Evolutionary conservation across 306 rosid species (phyloP), one percentile per base, ranked within the genome.

Genomic region (Fragaria nilgerrensis): DNA sequence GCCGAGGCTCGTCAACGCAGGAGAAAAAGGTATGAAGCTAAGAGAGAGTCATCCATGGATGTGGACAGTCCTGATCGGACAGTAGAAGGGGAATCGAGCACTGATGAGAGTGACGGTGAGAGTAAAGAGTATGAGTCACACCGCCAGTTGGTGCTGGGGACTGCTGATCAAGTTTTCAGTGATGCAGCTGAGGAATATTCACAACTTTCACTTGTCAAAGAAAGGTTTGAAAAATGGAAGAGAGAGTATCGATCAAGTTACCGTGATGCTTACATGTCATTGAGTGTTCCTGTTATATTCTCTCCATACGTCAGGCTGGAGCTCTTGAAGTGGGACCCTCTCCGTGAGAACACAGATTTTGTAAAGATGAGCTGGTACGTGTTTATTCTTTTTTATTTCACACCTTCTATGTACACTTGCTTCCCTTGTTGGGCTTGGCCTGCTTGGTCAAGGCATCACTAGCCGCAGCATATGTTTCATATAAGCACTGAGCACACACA

Each of bases 321-420:
- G 83, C 98, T 95, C 27, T 80, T 95, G 88, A 90, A 91, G 83
- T 95, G 98, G 97, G 96, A 95, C 72, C 97, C 98, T 62, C 98
- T 95, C 15, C 92, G 36, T 75, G 92, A 87, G 86, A 92, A 86
- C 80, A 76, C 88, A 81, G 97, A 89, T 79, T 89, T 95, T 86
- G 83, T 87, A 63, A 89, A 89, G 69, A 95, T 95, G 97, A 88
- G 85, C 79, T 95, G 98, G 98, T 95, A 90, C 49, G 65, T 77
- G 84, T 29, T 49, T 77, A 72, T 82, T 75, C 76, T 44, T 76
- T 50, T 25, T 20, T 37, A 73, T 79, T 61, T 80, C 74, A 72
- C 55, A 43, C 29, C 13, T 55, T 75, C 58, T 56, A 36, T 9
- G 7, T 22, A 23, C 34, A 36, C 52, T 45, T 75, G 52, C 37